Evolutionary conservation across 768 basidiomycete genomes (phyloP).

Genomic region (Calocybe indica): DNA sequence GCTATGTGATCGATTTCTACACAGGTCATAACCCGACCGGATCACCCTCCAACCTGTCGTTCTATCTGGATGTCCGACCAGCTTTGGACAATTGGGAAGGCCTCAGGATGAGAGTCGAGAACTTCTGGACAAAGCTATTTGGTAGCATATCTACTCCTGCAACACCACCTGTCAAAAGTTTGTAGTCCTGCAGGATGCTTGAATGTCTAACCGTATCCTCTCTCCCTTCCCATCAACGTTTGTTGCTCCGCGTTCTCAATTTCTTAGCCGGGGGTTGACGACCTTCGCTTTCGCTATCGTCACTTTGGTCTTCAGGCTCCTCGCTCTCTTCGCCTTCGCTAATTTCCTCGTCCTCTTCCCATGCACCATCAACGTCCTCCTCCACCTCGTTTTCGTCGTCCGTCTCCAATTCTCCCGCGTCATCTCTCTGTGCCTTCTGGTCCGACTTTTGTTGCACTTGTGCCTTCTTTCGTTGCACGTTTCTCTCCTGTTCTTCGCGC

Average conservation of each 20-base stretch:
- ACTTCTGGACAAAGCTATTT: conserved; percentile 39
- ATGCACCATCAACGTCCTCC: conserved; percentile 28
- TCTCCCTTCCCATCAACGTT: no score
- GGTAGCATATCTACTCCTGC: conserved; percentile 1
- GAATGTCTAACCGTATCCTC: no score
- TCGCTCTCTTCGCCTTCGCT: conserved; percentile 47
- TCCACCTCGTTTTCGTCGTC: conserved; percentile 20
- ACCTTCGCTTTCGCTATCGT: conserved; percentile 42
- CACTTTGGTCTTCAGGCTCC: conserved; percentile 23
- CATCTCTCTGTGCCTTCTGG: conserved; percentile 17
- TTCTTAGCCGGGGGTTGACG: conserved; percentile 47
- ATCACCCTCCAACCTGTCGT: conserved; percentile 54
- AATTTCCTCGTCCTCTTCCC: conserved; percentile 63
- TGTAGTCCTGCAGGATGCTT: no score
- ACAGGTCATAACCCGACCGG: conserved; percentile 55
- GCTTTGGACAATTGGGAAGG: conserved; percentile 94
- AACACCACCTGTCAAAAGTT: no score
- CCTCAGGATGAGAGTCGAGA: conserved; percentile 71
- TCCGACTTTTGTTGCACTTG: conserved; percentile 5
- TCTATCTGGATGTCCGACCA: conserved; percentile 92
- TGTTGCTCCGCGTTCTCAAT: conserved; percentile 39
- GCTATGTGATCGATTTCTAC: conserved; percentile 99
- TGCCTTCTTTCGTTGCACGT: conserved; percentile 80
- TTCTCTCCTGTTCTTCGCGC: conserved; percentile 85
- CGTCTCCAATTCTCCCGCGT: conserved; percentile 1